A percentile compares a stretch with the other conserved stretches of the same genome.
phyloP scores from a whole-genome alignment of 768 basidiomycete genomes.

The Mycena sanguinolenta region DNA sequence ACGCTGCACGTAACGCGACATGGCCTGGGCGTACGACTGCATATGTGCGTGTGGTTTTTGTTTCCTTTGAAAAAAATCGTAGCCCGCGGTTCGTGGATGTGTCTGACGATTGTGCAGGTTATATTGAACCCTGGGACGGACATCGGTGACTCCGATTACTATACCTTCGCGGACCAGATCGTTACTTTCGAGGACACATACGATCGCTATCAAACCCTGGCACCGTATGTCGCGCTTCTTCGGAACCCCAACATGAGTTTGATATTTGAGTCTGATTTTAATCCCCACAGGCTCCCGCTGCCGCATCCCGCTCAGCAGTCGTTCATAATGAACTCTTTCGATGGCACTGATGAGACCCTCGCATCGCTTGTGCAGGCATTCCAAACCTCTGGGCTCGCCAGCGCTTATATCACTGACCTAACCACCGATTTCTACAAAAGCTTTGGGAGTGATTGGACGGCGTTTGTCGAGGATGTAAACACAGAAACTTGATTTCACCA shows the following conservation, averaged over 20 bases:
- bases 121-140: conserved; percentile 23
- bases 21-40: conserved; percentile 6
- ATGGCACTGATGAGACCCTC: conserved; percentile 10
- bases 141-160: conserved; percentile 20
- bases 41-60: conserved; percentile 14
- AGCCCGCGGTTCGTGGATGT: neutral
- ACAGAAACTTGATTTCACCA: no score
- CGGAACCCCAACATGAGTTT: neutral
- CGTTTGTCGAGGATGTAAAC: conserved; percentile 15
- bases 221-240: conserved; percentile 24
- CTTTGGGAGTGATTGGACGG: conserved; percentile 16
- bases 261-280: neutral
- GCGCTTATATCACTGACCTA: conserved; percentile 15
- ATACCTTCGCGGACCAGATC: conserved; percentile 25
- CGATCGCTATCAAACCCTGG: conserved; percentile 8
- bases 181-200: conserved; percentile 26
- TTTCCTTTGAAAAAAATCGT: conserved; percentile 1
- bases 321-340: conserved; percentile 19
- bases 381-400: conserved; percentile 13
- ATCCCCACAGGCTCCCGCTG: conserved; percentile 8
- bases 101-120: conserved; percentile 16
- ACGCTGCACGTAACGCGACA: conserved; percentile 3
- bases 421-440: conserved; percentile 10
- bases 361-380: conserved; percentile 9
- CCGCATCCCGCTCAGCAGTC: conserved; percentile 27